Conservation (phyloP, 495 filamentous ascomycete genomes). For the Geopyxis carbonaria region DNA sequence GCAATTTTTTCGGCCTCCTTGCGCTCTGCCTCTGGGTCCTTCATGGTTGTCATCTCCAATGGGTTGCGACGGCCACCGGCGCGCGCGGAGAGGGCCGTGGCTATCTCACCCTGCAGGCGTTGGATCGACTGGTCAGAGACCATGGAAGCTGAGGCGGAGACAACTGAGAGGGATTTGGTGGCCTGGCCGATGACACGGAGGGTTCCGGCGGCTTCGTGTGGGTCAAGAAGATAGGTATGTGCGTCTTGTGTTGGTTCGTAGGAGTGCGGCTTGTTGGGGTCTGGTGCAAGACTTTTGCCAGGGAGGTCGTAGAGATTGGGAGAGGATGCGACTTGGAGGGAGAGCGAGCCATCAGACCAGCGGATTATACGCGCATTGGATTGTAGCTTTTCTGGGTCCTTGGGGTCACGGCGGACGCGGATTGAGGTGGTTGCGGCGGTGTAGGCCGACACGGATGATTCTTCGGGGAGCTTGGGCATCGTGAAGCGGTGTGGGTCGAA, state of each 20-base stretch:
- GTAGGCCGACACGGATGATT: constrained; percentile 36
- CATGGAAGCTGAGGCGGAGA: constrained; percentile 33
- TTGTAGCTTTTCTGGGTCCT: constrained; percentile 39
- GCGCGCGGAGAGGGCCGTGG: constrained; percentile 38
- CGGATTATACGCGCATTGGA: constrained; percentile 55
- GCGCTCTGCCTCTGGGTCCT: constrained; percentile 48
- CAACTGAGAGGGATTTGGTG: constrained; percentile 43
- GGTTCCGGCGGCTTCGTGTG: constrained; percentile 39
- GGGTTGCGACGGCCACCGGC: constrained; percentile 37
- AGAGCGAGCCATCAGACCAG: constrained; percentile 60
- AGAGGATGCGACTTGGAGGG: constrained; percentile 51
- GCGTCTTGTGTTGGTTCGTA: constrained; percentile 48
- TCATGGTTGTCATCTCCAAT: constrained; percentile 39
- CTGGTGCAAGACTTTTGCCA: constrained; percentile 41
- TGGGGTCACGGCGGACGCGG: constrained; percentile 54
- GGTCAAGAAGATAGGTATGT: constrained; percentile 51
- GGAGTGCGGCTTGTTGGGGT: constrained; percentile 29
- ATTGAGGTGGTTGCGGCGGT: constrained; percentile 49
- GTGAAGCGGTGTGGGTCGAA: constrained; percentile 49
- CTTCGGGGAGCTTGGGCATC: constrained; percentile 30
- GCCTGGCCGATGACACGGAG: constrained; percentile 51
- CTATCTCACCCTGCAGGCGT: constrained; percentile 44
- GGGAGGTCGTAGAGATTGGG: constrained; percentile 48
- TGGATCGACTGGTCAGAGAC: constrained; percentile 49
- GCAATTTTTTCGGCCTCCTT: constrained; percentile 42